phyloP scores from a whole-genome alignment of 2,329 filamentous ascomycete genomes.

The Ceratocystis albifundus region DNA sequence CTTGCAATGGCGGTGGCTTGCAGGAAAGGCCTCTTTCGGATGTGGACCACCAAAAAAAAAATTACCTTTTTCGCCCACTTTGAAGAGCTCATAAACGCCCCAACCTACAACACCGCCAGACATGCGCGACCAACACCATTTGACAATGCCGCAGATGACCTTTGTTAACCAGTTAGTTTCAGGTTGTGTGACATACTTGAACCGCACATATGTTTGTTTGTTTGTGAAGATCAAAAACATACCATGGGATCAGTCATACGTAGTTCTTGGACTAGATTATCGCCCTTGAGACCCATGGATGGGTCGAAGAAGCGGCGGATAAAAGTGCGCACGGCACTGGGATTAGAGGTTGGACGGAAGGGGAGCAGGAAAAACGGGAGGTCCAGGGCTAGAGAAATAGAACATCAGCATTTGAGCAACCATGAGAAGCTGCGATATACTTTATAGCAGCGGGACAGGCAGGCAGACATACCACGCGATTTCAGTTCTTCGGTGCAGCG shows the following conservation, averaged over 20 bases:
- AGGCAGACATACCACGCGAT: conserved; percentile 61
- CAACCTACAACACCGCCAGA: conserved; percentile 86
- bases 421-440: not conserved
- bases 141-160: conserved; percentile 86
- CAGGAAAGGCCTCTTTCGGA: not conserved
- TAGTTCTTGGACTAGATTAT: conserved; percentile 68
- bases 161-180: conserved; percentile 30
- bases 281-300: conserved; percentile 52
- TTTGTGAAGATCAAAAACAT: conserved; percentile 25
- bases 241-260: conserved; percentile 92
- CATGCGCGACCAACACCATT: conserved; percentile 97
- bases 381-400: conserved; percentile 57
- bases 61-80: conserved; percentile 80
- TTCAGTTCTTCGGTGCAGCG: conserved; percentile 87
- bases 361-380: conserved; percentile 86
- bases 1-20: not conserved
- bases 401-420: not conserved
- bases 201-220: not conserved
- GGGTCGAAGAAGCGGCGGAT: conserved; percentile 83
- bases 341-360: conserved; percentile 85
- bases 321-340: conserved; percentile 83
- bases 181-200: not conserved
- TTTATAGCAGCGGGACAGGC: conserved; percentile 28
- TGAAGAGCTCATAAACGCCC: conserved; percentile 95
- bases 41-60: not conserved